Conservation (phyloP, 768 basidiomycete genomes). For the Auricularia cornea region DNA sequence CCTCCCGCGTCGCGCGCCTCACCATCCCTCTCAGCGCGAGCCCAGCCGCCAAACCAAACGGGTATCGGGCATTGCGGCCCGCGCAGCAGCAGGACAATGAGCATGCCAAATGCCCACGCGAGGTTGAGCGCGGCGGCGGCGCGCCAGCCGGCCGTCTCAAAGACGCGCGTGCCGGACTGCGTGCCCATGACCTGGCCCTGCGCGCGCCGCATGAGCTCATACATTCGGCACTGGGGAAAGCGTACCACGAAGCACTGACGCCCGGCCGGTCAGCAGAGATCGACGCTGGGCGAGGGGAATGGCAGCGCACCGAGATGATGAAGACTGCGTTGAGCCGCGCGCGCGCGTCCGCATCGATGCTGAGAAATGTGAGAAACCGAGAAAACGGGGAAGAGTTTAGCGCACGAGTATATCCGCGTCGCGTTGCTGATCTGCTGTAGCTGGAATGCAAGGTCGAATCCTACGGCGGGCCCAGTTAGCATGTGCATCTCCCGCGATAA, state of each 20-base stretch:
- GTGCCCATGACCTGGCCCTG: conserved; percentile 78
- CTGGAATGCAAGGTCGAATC: conserved; percentile 64
- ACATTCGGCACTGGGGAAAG: too few relatives aligned
- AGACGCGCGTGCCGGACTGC: conserved; percentile 62
- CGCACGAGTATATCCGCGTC: not conserved
- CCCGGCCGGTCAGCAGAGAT: not conserved
- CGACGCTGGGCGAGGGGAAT: too few relatives aligned
- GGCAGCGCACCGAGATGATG: conserved; percentile 59
- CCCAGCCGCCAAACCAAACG: too few relatives aligned
- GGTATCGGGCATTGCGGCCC: conserved; percentile 37
- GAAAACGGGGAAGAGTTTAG: too few relatives aligned
- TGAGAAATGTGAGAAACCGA: too few relatives aligned
- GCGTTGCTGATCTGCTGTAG: conserved; percentile 40
- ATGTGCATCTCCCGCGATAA: too few relatives aligned
- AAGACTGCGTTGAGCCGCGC: conserved; percentile 71
- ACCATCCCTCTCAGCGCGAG: too few relatives aligned
- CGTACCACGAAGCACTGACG: too few relatives aligned
- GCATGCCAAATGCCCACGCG: conserved; percentile 46
- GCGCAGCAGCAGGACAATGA: conserved; percentile 50
- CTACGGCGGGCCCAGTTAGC: too few relatives aligned
- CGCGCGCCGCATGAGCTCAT: too few relatives aligned
- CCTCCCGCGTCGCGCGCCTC: too few relatives aligned
- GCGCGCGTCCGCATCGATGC: conserved; percentile 39
- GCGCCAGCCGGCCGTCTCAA: conserved; percentile 62
- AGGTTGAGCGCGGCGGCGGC: conserved; percentile 53